Percentiles rank a stretch among this genome's conserved stretches.
phyloP scores from a whole-genome alignment of 148 eudicot species.

The Rhododendron molle region DNA sequence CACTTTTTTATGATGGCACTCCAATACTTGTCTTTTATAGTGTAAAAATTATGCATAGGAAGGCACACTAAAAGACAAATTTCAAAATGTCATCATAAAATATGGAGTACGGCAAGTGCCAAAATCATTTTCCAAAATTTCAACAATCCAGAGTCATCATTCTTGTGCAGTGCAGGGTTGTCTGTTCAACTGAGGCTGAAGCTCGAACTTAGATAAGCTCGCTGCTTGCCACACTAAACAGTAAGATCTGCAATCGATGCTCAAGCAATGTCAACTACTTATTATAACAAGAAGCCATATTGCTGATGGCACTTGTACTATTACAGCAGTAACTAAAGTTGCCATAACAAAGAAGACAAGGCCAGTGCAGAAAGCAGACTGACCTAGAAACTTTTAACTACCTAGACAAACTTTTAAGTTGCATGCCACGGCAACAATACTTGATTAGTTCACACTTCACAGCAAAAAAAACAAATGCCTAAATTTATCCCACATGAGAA shows the following conservation, averaged over 20 bases:
- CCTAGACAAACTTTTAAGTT: background rate
- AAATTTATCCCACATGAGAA: background rate
- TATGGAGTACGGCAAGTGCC: too few relatives aligned
- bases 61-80: too few relatives aligned
- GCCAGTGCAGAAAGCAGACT: background rate
- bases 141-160: background rate
- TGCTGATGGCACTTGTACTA: background rate
- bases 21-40: too few relatives aligned
- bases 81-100: too few relatives aligned
- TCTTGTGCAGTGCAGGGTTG: background rate
- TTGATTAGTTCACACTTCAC: background rate
- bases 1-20: too few relatives aligned
- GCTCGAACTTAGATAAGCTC: background rate
- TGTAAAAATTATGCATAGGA: too few relatives aligned
- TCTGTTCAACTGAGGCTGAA: too few relatives aligned
- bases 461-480: background rate
- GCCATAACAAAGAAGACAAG: background rate
- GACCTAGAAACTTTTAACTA: background rate
- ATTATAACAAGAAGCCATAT: background rate
- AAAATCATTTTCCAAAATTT: background rate
- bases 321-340: background rate
- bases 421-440: too few relatives aligned
- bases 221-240: background rate
- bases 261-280: background rate
- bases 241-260: background rate